phyloP scores from a whole-genome alignment of 177 flowering plant species.

The Vitis hybrid region DNA sequence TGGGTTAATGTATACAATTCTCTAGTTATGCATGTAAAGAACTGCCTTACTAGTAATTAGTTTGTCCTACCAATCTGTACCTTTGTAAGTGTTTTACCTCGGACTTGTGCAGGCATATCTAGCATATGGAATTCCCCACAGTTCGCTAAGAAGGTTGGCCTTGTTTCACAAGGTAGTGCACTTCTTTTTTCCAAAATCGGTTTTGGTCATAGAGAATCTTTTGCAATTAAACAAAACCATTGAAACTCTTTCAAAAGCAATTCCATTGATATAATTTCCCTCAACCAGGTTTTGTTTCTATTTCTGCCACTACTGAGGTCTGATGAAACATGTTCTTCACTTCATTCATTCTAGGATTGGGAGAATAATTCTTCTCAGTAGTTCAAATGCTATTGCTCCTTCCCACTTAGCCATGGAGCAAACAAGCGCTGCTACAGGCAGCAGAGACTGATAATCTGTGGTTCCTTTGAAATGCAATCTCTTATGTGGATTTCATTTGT shows the following conservation, averaged over 20 bases:
- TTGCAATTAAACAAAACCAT: not conserved
- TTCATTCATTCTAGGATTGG: no score
- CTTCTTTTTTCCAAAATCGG: conserved; percentile 4
- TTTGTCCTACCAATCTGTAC: not conserved
- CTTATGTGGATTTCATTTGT: no score
- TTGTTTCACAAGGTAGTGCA: conserved; percentile 85
- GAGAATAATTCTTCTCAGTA: not conserved
- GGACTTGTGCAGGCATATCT: conserved; percentile 64
- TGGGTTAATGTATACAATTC: conserved; percentile 92
- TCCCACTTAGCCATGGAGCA: not conserved
- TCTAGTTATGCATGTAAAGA: conserved; percentile 85
- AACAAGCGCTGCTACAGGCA: not conserved
- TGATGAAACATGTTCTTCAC: no score
- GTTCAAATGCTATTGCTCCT: not conserved
- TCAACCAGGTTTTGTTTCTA: not conserved
- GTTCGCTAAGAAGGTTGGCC: conserved; percentile 71
- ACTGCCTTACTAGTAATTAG: not conserved
- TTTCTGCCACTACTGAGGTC: not conserved
- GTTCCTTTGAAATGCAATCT: no score
- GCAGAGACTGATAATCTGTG: not conserved
- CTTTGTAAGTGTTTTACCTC: conserved; percentile 11
- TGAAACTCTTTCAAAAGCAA: not conserved
- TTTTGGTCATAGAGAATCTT: not conserved
- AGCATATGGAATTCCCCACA: conserved; percentile 77
- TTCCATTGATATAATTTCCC: not conserved